These are phyloP conservation scores for Jasminum sambac DNA, from an alignment of 257 asterid genomes.

Conservation along the genomic window DNA sequence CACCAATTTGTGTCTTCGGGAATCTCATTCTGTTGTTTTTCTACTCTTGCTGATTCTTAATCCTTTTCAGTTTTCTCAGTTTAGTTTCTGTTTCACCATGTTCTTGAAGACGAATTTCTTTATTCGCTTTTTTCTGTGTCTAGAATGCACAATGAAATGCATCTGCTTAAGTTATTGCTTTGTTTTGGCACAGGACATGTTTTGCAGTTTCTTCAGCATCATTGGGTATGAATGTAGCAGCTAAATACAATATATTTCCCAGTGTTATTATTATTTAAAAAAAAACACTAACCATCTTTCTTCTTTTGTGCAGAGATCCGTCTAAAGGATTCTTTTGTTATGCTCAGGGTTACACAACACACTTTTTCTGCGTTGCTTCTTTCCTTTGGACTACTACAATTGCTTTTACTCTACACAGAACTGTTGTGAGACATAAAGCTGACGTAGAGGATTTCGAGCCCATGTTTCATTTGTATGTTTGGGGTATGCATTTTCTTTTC, in stretches of 20 bases:
- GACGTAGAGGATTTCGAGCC: slow-evolving; percentile 99
- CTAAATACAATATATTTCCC: slow-evolving; percentile 13
- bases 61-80: neutral
- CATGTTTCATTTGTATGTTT: slow-evolving; percentile 92
- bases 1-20: neutral
- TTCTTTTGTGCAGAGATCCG: slow-evolving; percentile 77
- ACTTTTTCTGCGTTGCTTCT: slow-evolving; percentile 97
- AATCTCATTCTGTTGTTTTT: slow-evolving; percentile 9
- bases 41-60: neutral
- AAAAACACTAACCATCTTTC: slow-evolving; percentile 4
- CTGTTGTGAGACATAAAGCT: slow-evolving; percentile 97
- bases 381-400: slow-evolving; percentile 95
- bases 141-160: slow-evolving; percentile 6
- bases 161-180: slow-evolving; percentile 17
- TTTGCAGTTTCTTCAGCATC: slow-evolving; percentile 97
- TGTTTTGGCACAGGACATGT: slow-evolving; percentile 76
- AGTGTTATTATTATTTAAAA: slow-evolving; percentile 15
- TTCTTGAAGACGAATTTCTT: neutral
- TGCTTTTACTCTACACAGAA: slow-evolving; percentile 94
- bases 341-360: slow-evolving; percentile 96
- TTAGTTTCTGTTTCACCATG: neutral
- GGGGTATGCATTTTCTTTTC: slow-evolving; percentile 65
- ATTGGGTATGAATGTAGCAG: slow-evolving; percentile 60
- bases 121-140: neutral
- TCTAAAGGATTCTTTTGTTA: slow-evolving; percentile 91